Evolutionary conservation across 2,329 filamentous ascomycete species (phyloP).

Genomic region (Ceratocystis ficicola): DNA sequence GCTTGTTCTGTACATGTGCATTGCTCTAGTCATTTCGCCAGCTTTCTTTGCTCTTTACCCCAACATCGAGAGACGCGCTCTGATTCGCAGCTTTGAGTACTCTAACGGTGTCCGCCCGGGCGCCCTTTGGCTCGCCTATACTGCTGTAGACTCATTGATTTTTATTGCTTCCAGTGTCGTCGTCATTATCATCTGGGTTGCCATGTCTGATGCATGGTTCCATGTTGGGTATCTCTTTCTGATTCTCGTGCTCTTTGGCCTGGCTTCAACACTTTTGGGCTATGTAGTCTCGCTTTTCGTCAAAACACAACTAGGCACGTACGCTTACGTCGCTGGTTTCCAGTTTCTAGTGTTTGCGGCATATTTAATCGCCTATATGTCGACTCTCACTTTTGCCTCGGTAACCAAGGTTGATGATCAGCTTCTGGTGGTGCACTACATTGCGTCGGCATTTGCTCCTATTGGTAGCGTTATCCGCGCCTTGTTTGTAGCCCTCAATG

Average conservation of each 20-base stretch:
- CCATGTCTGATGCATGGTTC: constrained; percentile 57
- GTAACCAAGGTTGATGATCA: constrained; percentile 55
- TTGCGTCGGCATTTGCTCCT: constrained; percentile 61
- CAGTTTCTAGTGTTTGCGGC: constrained; percentile 61
- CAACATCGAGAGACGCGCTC: constrained; percentile 65
- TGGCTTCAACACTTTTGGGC: constrained; percentile 61
- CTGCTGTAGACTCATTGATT: constrained; percentile 66
- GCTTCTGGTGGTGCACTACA: constrained; percentile 60
- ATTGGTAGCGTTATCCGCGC: constrained; percentile 63
- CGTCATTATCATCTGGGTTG: constrained; percentile 58
- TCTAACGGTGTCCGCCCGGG: constrained; percentile 77
- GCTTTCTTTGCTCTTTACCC: constrained; percentile 84
- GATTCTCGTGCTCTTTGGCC: constrained; percentile 66
- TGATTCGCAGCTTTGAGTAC: constrained; percentile 76
- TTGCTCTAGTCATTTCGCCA: constrained; percentile 66
- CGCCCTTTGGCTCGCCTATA: constrained; percentile 76
- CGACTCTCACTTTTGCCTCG: constrained; percentile 61
- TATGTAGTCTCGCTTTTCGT: constrained; percentile 75
- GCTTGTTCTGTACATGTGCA: constrained; percentile 66
- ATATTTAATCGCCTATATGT: constrained; percentile 61
- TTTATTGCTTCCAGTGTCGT: constrained; percentile 39
- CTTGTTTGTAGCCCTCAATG: constrained; percentile 65
- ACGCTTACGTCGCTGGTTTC: constrained; percentile 66
- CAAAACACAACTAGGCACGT: constrained; percentile 67
- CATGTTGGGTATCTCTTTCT: constrained; percentile 70